Evolutionary conservation across 2,329 filamentous ascomycete species (phyloP), one percentile per base, ranked within the genome.

Genomic region (Penicillium psychrosexuale): DNA sequence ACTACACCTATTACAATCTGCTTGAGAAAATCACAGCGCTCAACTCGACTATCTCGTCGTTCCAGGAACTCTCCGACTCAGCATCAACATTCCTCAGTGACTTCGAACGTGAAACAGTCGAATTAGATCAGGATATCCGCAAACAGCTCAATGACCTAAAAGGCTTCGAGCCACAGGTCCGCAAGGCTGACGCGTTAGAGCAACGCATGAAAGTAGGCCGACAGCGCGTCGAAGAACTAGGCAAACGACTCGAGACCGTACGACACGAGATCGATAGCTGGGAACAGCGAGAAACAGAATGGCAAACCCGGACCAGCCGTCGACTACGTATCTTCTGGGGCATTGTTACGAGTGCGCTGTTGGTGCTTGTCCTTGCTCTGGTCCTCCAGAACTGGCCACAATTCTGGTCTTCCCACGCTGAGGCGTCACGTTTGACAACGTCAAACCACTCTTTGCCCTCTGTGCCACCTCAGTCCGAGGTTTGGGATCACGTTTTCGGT

Each of bases 1-100:
- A 80, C 55, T 77, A 77, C 58, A 76, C 76, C 1, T 80, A 79
- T 60, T 79, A 79, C 61, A 77, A 74, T 50, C 66, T 79, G 0
- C 68, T 80, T 11, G 75, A 78, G 55, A 76, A 75, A 46, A 61
- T 77, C 34, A 72, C 75, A 8, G 66, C 66, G 5, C 66, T 80
- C 8, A 70, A 74, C 46, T 65, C 69, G 8, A 73, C 72, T 0
- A 72, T 79, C n/a, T 60, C 63, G 5, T 70, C 69, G 6, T 76
- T 79, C 53, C 72, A 77, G 39, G 69, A 71, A 27, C 70, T 78
- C 4, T 67, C 68, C 5, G 68, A 69, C 34, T 72, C 75, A 8
- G 72, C 69, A 7, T 60, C 67, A 3, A 61, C 65, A 13, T 63
- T 78, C 4, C 68, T 72, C n/a, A 60, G 60, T 6, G 69, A 74